phyloP scores from a whole-genome alignment of 495 filamentous ascomycete species.

The Trichodelitschia bisporula region DNA sequence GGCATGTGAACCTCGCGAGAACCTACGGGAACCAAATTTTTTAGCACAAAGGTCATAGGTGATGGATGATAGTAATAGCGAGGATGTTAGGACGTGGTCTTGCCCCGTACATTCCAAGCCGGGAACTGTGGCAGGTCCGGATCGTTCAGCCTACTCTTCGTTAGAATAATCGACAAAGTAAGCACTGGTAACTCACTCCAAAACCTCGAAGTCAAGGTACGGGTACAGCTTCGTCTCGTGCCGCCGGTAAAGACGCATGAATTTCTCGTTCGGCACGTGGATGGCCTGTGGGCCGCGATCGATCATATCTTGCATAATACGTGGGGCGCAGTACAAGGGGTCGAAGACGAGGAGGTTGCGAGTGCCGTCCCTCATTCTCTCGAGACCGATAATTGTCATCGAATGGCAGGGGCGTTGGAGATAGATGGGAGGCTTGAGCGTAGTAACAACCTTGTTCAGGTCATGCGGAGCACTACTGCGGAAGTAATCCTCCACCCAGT shows the following conservation, averaged over 20 bases:
- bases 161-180: no score
- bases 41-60: no score
- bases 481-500: slow-evolving; percentile 55
- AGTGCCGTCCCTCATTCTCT: slow-evolving; percentile 35
- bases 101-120: no score
- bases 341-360: slow-evolving; percentile 71
- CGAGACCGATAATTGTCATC: slow-evolving; percentile 74
- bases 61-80: no score
- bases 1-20: no score
- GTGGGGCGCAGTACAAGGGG: slow-evolving; percentile 54
- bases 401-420: slow-evolving; percentile 85
- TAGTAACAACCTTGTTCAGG: slow-evolving; percentile 41
- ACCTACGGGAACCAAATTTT: no score
- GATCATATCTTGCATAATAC: slow-evolving; percentile 30
- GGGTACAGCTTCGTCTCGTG: slow-evolving; percentile 3
- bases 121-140: no score
- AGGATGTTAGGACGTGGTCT: no score
- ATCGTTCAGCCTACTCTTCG: no score
- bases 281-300: slow-evolving; percentile 14
- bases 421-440: slow-evolving; percentile 60
- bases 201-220: slow-evolving; percentile 9
- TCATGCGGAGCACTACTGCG: no score
- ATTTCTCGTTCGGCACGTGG: slow-evolving; percentile 5
- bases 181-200: slow-evolving; percentile 2
- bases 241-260: slow-evolving; percentile 9